Evolutionary conservation across 2,329 filamentous ascomycete genomes (phyloP).

Genomic region (Pseudocercospora crystallina): DNA sequence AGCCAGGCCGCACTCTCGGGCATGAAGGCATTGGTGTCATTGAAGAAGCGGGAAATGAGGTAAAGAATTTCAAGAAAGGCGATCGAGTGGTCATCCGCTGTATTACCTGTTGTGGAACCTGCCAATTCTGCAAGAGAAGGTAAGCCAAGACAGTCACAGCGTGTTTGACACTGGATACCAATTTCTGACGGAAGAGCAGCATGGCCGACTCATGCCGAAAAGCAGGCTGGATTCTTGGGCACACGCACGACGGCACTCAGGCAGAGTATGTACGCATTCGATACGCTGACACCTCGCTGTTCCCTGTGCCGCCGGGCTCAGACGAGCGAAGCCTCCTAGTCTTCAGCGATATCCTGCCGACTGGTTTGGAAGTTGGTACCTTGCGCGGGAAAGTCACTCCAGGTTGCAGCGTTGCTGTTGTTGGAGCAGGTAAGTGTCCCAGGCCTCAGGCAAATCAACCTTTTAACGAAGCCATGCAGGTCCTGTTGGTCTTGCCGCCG

Average conservation of each 20-base stretch:
- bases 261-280: conserved; percentile 58
- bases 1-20: conserved; percentile 50
- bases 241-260: conserved; percentile 55
- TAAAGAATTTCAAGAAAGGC: conserved; percentile 50
- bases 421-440: conserved; percentile 43
- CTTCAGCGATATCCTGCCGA: conserved; percentile 58
- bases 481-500: conserved; percentile 55
- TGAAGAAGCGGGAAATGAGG: conserved; percentile 45
- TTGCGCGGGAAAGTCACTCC: conserved; percentile 54
- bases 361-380: conserved; percentile 56
- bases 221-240: conserved; percentile 57
- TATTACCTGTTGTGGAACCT: conserved; percentile 54
- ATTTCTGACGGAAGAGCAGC: conserved; percentile 30
- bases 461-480: conserved; percentile 34
- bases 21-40: conserved; percentile 57
- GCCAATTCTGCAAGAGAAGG: conserved; percentile 48
- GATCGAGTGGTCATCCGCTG: conserved; percentile 49
- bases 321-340: conserved; percentile 49
- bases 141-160: conserved; percentile 5
- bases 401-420: conserved; percentile 53
- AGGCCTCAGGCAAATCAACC: neutral
- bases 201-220: conserved; percentile 56
- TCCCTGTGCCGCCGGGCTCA: conserved; percentile 44
- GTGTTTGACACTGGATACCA: neutral
- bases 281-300: conserved; percentile 51